Evolutionary conservation across 1,284 basidiomycete species (phyloP), one percentile per base, ranked within the genome.

Genomic region (Trichosporon sp.): DNA sequence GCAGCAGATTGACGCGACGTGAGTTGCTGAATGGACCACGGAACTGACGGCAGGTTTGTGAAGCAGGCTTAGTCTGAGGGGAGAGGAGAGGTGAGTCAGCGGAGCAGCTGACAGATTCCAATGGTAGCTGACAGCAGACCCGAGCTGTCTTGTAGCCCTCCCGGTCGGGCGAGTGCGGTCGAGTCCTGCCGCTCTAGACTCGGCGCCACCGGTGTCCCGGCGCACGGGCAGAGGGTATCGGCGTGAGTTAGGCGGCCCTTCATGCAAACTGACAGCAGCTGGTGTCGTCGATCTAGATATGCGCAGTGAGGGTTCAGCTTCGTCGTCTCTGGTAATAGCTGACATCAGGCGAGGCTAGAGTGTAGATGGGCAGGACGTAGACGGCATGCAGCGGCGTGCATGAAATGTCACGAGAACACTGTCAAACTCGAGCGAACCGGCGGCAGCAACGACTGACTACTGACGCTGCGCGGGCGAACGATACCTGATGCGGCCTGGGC

Each of bases 1-100:
- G 68, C 88, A 88, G 77, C 97, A 99, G 84, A 91, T 99, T 68
- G 96, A 99, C 83, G 96, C 96, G 32, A 96, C 92, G 90, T 96
- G 77, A 76, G 92, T 87, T 29, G 9, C 11, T 6, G 6, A 5
- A 15, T 18, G 25, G 12, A 23, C 9, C 2, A 8, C 0, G 29
- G 6, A 60, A 60, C 65, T 67, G 66, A 67, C 66, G 47, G 58
- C 66, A 67, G 66, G 15, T 67, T 67, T 21, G 66, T 67, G 60
- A 67, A 67, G 66, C 60, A 60, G 18, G 13, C 56, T 9, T 58
- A 27, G 27, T 31, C 29, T 15, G 53, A 2, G n/a, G 2, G 15
- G 5, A 18, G 38, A n/a, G 38, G n/a, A 2, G 38, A 18, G n/a
- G 38, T 38, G 3, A 2, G 35, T 13, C 18, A 18, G 18, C 18